Evolutionary conservation across 495 filamentous ascomycete species (phyloP).

Genomic region (Hypoxylon crocopeplum): DNA sequence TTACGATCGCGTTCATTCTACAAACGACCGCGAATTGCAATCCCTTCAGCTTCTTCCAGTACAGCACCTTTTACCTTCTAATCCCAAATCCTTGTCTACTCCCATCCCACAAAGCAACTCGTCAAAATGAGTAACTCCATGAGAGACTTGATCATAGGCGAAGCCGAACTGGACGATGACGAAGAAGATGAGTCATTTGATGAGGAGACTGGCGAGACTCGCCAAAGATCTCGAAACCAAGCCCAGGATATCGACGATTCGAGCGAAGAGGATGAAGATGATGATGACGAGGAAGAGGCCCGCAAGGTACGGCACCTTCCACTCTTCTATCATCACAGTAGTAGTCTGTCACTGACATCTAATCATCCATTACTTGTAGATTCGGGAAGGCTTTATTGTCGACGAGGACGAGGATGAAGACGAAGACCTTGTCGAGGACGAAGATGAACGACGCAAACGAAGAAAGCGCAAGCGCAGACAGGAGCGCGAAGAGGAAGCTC

Average conservation of each 20-base stretch:
- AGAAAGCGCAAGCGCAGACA: conserved; percentile 73
- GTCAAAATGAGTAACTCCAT: conserved; percentile 68
- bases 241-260: conserved; percentile 78
- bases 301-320: conserved; percentile 46
- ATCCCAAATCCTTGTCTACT: not conserved
- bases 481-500: conserved; percentile 85
- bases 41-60: not conserved
- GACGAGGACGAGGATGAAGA: conserved; percentile 87
- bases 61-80: not conserved
- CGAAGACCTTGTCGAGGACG: conserved; percentile 69
- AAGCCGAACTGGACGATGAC: conserved; percentile 91
- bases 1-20: not conserved
- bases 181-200: conserved; percentile 85
- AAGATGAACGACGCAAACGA: conserved; percentile 64
- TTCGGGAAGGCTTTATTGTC: conserved; percentile 94
- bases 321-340: not conserved
- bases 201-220: conserved; percentile 75
- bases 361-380: conserved; percentile 50
- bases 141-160: conserved; percentile 79
- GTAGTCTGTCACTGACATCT: not conserved
- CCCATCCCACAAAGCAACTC: not conserved
- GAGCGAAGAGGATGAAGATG: conserved; percentile 95
- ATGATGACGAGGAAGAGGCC: conserved; percentile 85
- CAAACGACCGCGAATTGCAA: not conserved
- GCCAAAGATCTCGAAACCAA: conserved; percentile 43